Conservation (phyloP, 805 yeast genomes). For the Yueomyces sinensis region DNA sequence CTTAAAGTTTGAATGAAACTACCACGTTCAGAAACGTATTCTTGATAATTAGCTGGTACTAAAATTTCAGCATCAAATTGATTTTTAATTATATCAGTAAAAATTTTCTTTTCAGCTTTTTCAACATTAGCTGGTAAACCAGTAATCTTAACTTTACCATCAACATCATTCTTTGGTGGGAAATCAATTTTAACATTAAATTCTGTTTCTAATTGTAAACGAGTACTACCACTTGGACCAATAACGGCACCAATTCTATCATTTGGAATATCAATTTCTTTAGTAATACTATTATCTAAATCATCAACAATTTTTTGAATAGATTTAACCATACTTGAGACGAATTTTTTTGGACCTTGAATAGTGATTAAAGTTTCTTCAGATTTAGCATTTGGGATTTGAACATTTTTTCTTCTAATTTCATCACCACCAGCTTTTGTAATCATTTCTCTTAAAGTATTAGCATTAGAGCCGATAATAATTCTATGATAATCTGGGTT, state of each 20-base stretch:
- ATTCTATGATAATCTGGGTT: conserved; percentile 62
- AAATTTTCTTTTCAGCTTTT: conserved; percentile 48
- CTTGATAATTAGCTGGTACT: conserved; percentile 46
- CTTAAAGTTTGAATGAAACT: conserved; percentile 43
- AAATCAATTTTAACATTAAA: conserved; percentile 49
- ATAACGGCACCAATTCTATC: conserved; percentile 64
- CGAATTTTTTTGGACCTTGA: conserved; percentile 65
- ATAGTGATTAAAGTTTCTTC: conserved; percentile 45
- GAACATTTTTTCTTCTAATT: conserved; percentile 26
- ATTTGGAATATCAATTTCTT: conserved; percentile 45
- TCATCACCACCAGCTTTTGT: conserved; percentile 59
- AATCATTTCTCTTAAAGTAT: conserved; percentile 60
- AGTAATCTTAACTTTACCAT: conserved; percentile 36
- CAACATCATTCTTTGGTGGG: conserved; percentile 44
- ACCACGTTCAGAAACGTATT: conserved; percentile 55
- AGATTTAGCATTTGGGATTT: conserved; percentile 57
- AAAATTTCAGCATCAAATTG: conserved; percentile 37
- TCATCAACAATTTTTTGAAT: conserved; percentile 50
- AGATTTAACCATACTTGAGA: conserved; percentile 49
- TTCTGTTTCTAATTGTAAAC: conserved; percentile 59
- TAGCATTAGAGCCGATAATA: conserved; percentile 70
- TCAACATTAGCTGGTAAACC: conserved; percentile 60
- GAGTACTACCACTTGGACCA: conserved; percentile 70
- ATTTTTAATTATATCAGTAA: conserved; percentile 43
- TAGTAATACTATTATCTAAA: conserved; percentile 45